phyloP scores from a whole-genome alignment of 1,139 yeast species.

The Saccharomyces hybrid region DNA sequence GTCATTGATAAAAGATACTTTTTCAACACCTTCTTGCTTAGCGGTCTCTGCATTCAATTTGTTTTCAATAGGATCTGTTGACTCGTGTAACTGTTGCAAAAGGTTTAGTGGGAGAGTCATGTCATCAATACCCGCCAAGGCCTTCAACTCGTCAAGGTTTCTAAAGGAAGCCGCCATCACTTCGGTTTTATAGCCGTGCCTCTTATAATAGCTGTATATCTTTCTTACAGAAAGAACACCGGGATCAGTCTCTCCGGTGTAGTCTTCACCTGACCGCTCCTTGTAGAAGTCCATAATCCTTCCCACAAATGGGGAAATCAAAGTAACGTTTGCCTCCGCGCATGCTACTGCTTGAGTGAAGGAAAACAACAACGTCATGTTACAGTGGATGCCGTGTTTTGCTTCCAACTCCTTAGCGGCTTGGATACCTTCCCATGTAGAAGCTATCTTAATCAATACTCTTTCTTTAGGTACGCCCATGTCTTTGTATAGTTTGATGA shows the following conservation, averaged over 20 bases:
- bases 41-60: slow-evolving; percentile 58
- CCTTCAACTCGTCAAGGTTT: slow-evolving; percentile 91
- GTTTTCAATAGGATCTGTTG: slow-evolving; percentile 70
- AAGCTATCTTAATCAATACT: slow-evolving; percentile 89
- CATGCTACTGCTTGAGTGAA: slow-evolving; percentile 96
- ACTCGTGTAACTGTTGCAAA: slow-evolving; percentile 79
- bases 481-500: slow-evolving; percentile 75
- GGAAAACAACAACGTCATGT: slow-evolving; percentile 90
- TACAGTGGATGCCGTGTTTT: slow-evolving; percentile 85
- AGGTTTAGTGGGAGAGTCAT: slow-evolving; percentile 89
- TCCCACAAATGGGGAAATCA: slow-evolving; percentile 97
- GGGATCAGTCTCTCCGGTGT: slow-evolving; percentile 75
- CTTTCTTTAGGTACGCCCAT: slow-evolving; percentile 82
- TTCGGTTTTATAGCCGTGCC: slow-evolving; percentile 88
- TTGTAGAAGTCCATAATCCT: slow-evolving; percentile 98
- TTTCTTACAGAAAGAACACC: slow-evolving; percentile 85
- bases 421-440: slow-evolving; percentile 99
- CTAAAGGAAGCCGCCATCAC: slow-evolving; percentile 99
- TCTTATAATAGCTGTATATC: slow-evolving; percentile 96
- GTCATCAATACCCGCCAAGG: slow-evolving; percentile 94
- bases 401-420: slow-evolving; percentile 88
- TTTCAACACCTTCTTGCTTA: slow-evolving; percentile 46
- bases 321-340: slow-evolving; percentile 93
- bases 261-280: slow-evolving; percentile 82
- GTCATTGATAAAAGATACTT: slow-evolving; percentile 73